Evolutionary conservation across 1,284 basidiomycete genomes (phyloP), one percentile per base, ranked within the genome.

Genomic region (Phellinidium pouzarii): DNA sequence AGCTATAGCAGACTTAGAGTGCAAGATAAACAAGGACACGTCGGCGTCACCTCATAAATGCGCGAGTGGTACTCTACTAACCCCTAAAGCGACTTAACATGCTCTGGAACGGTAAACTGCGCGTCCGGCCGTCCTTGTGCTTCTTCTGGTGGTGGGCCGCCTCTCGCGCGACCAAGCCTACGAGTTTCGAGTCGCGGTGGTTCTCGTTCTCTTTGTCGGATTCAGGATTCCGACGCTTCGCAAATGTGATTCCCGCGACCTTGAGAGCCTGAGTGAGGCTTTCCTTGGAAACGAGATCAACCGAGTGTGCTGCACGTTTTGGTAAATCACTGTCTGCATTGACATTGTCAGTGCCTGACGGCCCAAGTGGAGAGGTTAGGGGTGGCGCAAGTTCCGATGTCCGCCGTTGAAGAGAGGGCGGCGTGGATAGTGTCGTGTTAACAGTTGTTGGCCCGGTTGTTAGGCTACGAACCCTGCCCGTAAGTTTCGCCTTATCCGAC

Each of bases 61-160:
- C 22, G 8, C 6, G 11, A 11, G 38, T n/a, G 11, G 31, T 14
- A 34, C 31, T 34, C 31, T 8, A 34, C 7, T 38, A 54, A 14
- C 47, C 47, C n/a, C 53, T 34, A 34, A 56, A 31, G 7, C 54
- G 54, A 25, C 29, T 56, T 14, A 56, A 25, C 31, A 56, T 27
- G 27, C 27, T 56, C 25, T 48, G 45, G 20, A 56, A 48, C n/a
- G 50, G 50, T 20, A 52, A 47, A 22, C 49, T 46, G 22, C 48
- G 41, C 22, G 37, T 41, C 20, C 41, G 22, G 43, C 9, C 25
- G 6, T 8, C 25, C 19, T 34, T 36, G 34, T 17, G 14, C 37
- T 51, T 51, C 38, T 46, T 48, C 34, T 55, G 36, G n/a, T 3
- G 11, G 14, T n/a, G 14, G 3, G 11, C 37, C 14, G n/a, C 41